phyloP scores from a whole-genome alignment of 176 grass and related monocot genomes.

The Oryza rufipogon region DNA sequence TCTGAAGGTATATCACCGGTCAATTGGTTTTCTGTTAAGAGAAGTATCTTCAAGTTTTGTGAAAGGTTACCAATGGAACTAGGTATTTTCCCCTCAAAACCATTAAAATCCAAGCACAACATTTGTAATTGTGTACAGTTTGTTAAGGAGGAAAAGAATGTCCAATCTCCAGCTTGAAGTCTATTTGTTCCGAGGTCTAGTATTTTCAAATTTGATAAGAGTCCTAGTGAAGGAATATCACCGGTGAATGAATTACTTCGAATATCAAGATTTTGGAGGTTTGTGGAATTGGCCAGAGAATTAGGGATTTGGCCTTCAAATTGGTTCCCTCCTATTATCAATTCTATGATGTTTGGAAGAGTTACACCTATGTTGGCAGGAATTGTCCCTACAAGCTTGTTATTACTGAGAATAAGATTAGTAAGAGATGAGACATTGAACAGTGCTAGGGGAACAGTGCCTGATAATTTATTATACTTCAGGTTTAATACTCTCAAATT shows the following conservation, averaged over 20 bases:
- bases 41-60: background rate
- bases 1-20: background rate
- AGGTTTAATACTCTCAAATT: background rate
- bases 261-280: background rate
- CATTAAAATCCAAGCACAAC: background rate
- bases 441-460: constrained; percentile 11
- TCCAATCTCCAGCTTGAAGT: constrained; percentile 20
- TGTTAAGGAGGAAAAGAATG: background rate
- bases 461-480: constrained; percentile 16
- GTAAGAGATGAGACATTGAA: constrained; percentile 3
- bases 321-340: background rate
- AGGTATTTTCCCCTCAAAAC: constrained; percentile 22
- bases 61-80: background rate
- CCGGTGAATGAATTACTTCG: background rate
- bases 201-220: background rate
- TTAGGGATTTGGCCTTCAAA: constrained; percentile 27
- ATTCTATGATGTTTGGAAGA: background rate
- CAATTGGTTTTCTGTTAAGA: background rate
- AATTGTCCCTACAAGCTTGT: constrained; percentile 17
- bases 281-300: constrained; percentile 1
- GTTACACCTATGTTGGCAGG: background rate
- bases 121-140: constrained; percentile 3
- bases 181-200: background rate
- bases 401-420: background rate
- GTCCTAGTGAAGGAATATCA: background rate